A percentile compares a stretch with the other conserved stretches of the same genome.
Conservation (phyloP, 2,329 filamentous ascomycete species). For the Dichotomopilus funicola region DNA sequence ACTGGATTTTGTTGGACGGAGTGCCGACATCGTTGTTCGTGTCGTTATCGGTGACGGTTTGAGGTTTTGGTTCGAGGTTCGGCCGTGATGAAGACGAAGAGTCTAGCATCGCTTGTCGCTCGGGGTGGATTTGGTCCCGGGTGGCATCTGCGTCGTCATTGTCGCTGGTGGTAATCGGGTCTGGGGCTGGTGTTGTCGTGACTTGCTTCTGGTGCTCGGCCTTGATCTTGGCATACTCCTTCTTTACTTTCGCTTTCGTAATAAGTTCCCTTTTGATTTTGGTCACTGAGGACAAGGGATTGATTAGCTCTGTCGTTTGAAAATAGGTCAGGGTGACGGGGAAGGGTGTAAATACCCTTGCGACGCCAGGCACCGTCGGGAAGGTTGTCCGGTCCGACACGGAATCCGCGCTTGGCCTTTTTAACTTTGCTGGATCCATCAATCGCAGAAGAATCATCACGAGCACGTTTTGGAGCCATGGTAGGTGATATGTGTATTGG, state of each 20-base stretch:
- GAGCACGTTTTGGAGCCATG: slow-evolving; percentile 57
- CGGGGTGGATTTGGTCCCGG: slow-evolving; percentile 31
- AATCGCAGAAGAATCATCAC: slow-evolving; percentile 32
- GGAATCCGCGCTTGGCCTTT: slow-evolving; percentile 65
- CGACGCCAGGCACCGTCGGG: slow-evolving; percentile 84
- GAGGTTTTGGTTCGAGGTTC: neutral
- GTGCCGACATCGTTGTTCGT: neutral
- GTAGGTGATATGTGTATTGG: neutral
- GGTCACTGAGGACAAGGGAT: slow-evolving; percentile 14
- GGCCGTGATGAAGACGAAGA: slow-evolving; percentile 5
- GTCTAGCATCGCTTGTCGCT: slow-evolving; percentile 36
- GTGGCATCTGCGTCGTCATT: neutral
- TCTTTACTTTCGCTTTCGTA: slow-evolving; percentile 87
- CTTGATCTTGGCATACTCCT: slow-evolving; percentile 84
- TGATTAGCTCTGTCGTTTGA: slow-evolving; percentile 7
- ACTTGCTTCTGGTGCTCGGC: slow-evolving; percentile 33
- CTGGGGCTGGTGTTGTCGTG: slow-evolving; percentile 12
- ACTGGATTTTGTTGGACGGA: too few species aligned
- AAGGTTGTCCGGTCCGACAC: slow-evolving; percentile 80
- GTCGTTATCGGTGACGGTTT: slow-evolving; percentile 18
- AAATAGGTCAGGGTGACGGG: neutral
- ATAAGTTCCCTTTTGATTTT: slow-evolving; percentile 84
- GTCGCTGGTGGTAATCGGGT: slow-evolving; percentile 10
- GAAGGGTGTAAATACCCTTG: slow-evolving; percentile 45
- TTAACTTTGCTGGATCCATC: slow-evolving; percentile 34